Conservation (phyloP, 148 eudicot species). For the Salicornia ramosissima region DNA sequence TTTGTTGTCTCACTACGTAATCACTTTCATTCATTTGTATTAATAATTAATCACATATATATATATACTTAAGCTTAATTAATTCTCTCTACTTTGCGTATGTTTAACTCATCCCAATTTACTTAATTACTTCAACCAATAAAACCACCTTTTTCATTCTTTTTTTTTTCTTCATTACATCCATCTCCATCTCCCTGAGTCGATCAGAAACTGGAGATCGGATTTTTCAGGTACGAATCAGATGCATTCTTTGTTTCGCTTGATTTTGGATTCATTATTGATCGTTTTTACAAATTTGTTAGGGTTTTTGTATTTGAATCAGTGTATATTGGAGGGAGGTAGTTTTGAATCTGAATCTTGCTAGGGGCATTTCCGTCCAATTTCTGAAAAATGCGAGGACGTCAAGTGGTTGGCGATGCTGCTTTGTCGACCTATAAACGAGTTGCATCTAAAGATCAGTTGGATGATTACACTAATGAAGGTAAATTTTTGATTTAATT, state of each 20-base stretch:
- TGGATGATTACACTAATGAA: conserved; percentile 40
- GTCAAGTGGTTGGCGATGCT: conserved; percentile 38
- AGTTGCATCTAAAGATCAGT: conserved; percentile 43
- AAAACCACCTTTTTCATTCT: not conserved
- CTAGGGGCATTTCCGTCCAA: conserved; percentile 9
- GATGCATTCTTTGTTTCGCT: not conserved
- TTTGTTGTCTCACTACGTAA: not conserved
- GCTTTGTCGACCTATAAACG: conserved; percentile 55
- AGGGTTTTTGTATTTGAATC: not conserved
- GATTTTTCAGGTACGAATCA: not conserved
- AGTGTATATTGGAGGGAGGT: not conserved
- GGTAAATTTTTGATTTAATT: not conserved
- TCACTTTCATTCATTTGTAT: too few species aligned
- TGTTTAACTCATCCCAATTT: not conserved
- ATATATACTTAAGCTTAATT: not conserved
- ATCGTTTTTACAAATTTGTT: not conserved
- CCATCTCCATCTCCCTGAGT: not conserved
- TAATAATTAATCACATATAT: too few species aligned
- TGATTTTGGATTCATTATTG: not conserved
- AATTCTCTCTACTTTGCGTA: conserved; percentile 16
- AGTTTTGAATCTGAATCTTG: not conserved
- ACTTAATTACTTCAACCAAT: not conserved
- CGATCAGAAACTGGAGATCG: not conserved
- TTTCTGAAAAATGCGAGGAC: conserved; percentile 47
- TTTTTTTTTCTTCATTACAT: not conserved